phyloP scores from a whole-genome alignment of 2,329 filamentous ascomycete genomes.

The Periconia sp. region DNA sequence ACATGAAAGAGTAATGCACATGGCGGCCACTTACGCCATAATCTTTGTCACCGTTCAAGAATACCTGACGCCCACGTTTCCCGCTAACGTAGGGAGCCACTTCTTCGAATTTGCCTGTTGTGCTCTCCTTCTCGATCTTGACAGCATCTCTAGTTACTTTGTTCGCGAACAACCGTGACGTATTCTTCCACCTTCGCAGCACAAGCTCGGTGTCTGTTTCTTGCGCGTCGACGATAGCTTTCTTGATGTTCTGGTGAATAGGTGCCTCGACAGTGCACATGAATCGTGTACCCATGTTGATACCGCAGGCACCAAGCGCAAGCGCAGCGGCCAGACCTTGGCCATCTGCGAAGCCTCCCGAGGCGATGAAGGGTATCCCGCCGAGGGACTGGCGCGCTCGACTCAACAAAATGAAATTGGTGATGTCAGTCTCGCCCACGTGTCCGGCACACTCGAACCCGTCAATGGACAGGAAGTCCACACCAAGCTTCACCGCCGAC shows the following conservation, averaged over 20 bases:
- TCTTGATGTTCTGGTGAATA: slow-evolving; percentile 91
- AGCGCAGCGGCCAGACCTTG: slow-evolving; percentile 90
- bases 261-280: slow-evolving; percentile 95
- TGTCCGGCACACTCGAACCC: slow-evolving; percentile 96
- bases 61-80: slow-evolving; percentile 87
- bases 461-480: slow-evolving; percentile 95
- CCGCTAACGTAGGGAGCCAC: slow-evolving; percentile 86
- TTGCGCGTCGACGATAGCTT: slow-evolving; percentile 82
- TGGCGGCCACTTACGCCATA: slow-evolving; percentile 58
- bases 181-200: slow-evolving; percentile 90
- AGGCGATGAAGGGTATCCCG: slow-evolving; percentile 88
- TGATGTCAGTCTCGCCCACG: slow-evolving; percentile 84
- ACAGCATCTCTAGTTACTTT: slow-evolving; percentile 80
- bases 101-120: slow-evolving; percentile 84
- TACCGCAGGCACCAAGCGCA: slow-evolving; percentile 83
- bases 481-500: slow-evolving; percentile 88
- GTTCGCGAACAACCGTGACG: slow-evolving; percentile 83
- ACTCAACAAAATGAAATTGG: slow-evolving; percentile 85
- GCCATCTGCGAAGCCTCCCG: slow-evolving; percentile 92
- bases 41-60: slow-evolving; percentile 87
- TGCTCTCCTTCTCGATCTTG: slow-evolving; percentile 80
- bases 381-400: slow-evolving; percentile 80
- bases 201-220: slow-evolving; percentile 92
- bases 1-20: neutral
- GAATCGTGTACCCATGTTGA: slow-evolving; percentile 99